Evolutionary conservation across 176 grass and related monocot species (phyloP).

Genomic region (Zoysia japonica): DNA sequence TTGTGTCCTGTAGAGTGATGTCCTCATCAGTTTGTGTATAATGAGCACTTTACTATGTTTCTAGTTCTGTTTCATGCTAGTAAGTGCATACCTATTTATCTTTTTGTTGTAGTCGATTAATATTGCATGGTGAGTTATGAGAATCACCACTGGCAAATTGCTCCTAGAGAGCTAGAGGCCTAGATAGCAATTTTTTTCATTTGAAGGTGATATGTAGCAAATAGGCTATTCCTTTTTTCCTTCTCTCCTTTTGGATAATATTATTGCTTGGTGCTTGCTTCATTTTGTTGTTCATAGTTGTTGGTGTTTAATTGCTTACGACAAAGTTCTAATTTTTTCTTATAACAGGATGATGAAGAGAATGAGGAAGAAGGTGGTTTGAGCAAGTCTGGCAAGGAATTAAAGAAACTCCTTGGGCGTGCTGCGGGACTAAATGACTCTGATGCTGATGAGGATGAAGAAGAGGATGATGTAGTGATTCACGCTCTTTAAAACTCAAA

Average conservation of each 20-base stretch:
- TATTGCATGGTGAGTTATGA: conserved; percentile 15
- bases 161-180: neutral
- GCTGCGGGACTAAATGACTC: conserved; percentile 87
- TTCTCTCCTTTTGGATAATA: neutral
- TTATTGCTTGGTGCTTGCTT: neutral
- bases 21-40: neutral
- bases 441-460: conserved; percentile 86
- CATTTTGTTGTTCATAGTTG: conserved; percentile 2
- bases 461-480: conserved; percentile 74
- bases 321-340: conserved; percentile 18
- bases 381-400: conserved; percentile 97
- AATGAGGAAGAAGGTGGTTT: conserved; percentile 95
- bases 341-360: conserved; percentile 82
- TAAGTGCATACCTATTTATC: neutral
- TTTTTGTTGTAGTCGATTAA: neutral
- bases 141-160: neutral
- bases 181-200: conserved; percentile 18
- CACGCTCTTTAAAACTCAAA: conserved; percentile 23
- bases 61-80: neutral
- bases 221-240: neutral
- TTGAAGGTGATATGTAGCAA: conserved; percentile 10
- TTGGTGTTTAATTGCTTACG: neutral
- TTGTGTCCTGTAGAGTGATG: too few species aligned
- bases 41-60: neutral
- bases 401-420: conserved; percentile 89